Evolutionary conservation across 2,329 filamentous ascomycete genomes (phyloP), one percentile per base, ranked within the genome.

Genomic region (Botryotinia narcissicola): DNA sequence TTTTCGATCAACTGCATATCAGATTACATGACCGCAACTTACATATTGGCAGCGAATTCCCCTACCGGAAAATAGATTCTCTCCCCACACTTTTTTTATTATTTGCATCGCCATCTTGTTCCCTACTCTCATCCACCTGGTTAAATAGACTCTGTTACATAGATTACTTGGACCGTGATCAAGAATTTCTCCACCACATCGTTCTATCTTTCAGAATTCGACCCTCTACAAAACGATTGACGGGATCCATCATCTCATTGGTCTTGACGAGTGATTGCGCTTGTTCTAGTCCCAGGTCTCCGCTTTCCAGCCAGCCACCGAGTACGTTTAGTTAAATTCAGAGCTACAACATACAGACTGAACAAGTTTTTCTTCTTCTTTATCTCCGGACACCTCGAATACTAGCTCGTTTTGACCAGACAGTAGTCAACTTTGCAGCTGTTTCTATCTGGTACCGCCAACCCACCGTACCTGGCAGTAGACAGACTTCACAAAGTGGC

Each of bases 381-480:
- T 32, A 57, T 57, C 51, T 57, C 51, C n/a, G n/a, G 62, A 62
- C 25, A 54, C 29, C 40, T 42, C 66, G 37, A 57, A 68, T 29
- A 42, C 25, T 68, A 32, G 66, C 40, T 68, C 18, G n/a, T n/a
- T 9, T 68, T 42, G 42, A 12, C 48, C 35, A 25, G 35, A 32
- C 48, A 42, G 48, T 57, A 57, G 46, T 57, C 48, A 42, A 42
- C 66, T 57, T 10, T 40, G 64, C 48, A 68, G 64, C 48, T 54
- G 25, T 42, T 54, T 29, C 48, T 42, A 29, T 68, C 35, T 68
- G 35, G 48, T 29, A 71, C 44, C 40, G 29, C 44, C 66, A 68
- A 44, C 42, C 42, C 40, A 62, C 57, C 61, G 74, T 78, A 76
- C 76, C 76, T 76, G 75, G 64, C 76, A 78, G 74, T 78, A 76